Conservation (phyloP, 495 filamentous ascomycete species). For the Aspergillus nidulans region DNA sequence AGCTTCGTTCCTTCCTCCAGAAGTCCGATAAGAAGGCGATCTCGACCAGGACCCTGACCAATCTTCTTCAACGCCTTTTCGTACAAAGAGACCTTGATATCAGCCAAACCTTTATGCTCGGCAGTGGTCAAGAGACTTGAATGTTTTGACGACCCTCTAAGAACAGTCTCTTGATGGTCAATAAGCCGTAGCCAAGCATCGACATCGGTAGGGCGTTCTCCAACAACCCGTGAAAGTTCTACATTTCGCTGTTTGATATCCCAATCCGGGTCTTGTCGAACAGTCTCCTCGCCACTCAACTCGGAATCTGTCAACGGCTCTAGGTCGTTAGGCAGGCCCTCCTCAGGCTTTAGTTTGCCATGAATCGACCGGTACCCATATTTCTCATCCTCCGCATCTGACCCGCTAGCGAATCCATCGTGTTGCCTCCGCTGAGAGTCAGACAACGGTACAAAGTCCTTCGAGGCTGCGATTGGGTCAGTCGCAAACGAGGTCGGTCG, state of each 20-base stretch:
- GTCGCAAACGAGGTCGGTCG: slow-evolving; percentile 16
- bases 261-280: slow-evolving; percentile 28
- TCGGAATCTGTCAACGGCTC: slow-evolving; percentile 50
- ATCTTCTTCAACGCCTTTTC: slow-evolving; percentile 66
- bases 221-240: slow-evolving; percentile 54
- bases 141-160: slow-evolving; percentile 38
- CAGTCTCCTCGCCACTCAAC: slow-evolving; percentile 33
- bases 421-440: slow-evolving; percentile 20
- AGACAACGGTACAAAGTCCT: slow-evolving; percentile 46
- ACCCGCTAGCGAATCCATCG: slow-evolving; percentile 6
- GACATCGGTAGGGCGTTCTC: slow-evolving; percentile 60
- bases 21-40: slow-evolving; percentile 59
- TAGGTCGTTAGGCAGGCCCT: slow-evolving; percentile 45
- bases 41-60: slow-evolving; percentile 34
- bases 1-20: slow-evolving; percentile 66
- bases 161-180: slow-evolving; percentile 63
- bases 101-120: slow-evolving; percentile 64
- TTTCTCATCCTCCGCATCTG: slow-evolving; percentile 41
- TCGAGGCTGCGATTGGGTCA: slow-evolving; percentile 22
- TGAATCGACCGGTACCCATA: slow-evolving; percentile 69
- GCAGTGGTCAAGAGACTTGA: slow-evolving; percentile 48
- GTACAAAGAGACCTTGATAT: slow-evolving; percentile 77
- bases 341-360: slow-evolving; percentile 54
- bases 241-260: slow-evolving; percentile 48
- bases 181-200: slow-evolving; percentile 73